Percentiles rank a stretch among this genome's conserved stretches.
phyloP scores from a whole-genome alignment of 768 basidiomycete species.

The Fomitopsis serialis region DNA sequence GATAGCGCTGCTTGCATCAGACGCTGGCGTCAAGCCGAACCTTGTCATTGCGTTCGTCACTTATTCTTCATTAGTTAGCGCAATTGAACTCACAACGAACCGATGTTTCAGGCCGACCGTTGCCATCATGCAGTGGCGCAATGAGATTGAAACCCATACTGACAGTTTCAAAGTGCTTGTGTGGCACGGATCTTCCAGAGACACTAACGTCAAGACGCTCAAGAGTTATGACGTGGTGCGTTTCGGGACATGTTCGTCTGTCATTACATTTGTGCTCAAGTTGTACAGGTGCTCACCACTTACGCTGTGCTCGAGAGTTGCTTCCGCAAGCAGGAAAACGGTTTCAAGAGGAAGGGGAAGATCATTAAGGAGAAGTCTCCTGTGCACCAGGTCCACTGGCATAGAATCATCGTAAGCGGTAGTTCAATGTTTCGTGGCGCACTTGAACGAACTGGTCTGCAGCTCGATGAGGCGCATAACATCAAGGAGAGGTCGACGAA shows the following conservation, averaged over 20 bases:
- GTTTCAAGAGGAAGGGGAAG: slow-evolving; percentile 81
- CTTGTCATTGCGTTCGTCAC: slow-evolving; percentile 79
- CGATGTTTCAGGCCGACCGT: slow-evolving; percentile 36
- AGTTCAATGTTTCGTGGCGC: not conserved
- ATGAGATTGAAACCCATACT: slow-evolving; percentile 87
- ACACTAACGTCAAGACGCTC: slow-evolving; percentile 60
- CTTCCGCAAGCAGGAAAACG: slow-evolving; percentile 89
- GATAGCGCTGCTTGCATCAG: slow-evolving; percentile 82
- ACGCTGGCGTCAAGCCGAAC: slow-evolving; percentile 66
- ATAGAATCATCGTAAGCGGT: slow-evolving; percentile 60
- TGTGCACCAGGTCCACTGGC: slow-evolving; percentile 82
- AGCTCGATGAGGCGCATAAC: slow-evolving; percentile 96
- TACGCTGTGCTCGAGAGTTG: slow-evolving; percentile 88
- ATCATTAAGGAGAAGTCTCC: slow-evolving; percentile 87
- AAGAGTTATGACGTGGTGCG: slow-evolving; percentile 84
- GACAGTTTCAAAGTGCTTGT: slow-evolving; percentile 79
- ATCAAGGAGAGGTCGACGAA: slow-evolving; percentile 95
- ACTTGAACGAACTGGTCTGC: not conserved
- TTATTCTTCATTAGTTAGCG: not conserved
- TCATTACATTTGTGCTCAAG: not conserved
- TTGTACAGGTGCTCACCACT: slow-evolving; percentile 66
- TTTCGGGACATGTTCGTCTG: slow-evolving; percentile 6
- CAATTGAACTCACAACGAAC: not conserved
- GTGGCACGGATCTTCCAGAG: slow-evolving; percentile 85
- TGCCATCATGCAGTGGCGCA: slow-evolving; percentile 80